phyloP scores from a whole-genome alignment of 345 rosid species.

The Eucalyptus brandiana region DNA sequence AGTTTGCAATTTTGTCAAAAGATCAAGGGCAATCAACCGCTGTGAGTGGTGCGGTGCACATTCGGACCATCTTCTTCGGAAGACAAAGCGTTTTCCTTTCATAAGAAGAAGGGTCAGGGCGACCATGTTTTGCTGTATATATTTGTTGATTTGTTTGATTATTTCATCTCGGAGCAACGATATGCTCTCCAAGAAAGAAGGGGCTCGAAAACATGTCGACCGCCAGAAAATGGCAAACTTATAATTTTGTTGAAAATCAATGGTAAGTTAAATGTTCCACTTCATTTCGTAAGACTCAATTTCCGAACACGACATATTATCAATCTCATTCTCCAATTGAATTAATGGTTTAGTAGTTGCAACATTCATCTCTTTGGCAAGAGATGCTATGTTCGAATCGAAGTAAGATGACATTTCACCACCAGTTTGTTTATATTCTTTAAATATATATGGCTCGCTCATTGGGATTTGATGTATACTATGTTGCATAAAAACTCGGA shows the following conservation, averaged over 20 bases:
- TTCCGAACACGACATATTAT: accelerated
- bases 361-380: not conserved
- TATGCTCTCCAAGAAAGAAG: not conserved
- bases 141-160: not conserved
- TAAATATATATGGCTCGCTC: accelerated
- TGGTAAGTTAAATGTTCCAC: accelerated
- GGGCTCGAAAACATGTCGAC: not conserved
- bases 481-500: accelerated
- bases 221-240: not conserved
- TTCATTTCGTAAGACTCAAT: too few species aligned
- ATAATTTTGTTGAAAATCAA: not conserved
- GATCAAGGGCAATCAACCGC: not conserved
- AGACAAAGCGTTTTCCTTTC: not conserved
- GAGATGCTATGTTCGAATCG: too few species aligned
- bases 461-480: accelerated
- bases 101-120: not conserved
- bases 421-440: accelerated
- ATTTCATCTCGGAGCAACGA: not conserved
- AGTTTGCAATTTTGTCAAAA: not conserved
- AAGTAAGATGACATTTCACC: too few species aligned
- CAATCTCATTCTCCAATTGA: accelerated
- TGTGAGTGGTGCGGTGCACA: not conserved
- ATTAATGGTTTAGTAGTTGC: accelerated
- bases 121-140: not conserved
- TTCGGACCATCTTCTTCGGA: not conserved